A percentile compares a stretch with the other conserved stretches of the same genome.
Evolutionary conservation across 345 rosid genomes (phyloP).

Genomic region (Melaleuca quinquenervia): DNA sequence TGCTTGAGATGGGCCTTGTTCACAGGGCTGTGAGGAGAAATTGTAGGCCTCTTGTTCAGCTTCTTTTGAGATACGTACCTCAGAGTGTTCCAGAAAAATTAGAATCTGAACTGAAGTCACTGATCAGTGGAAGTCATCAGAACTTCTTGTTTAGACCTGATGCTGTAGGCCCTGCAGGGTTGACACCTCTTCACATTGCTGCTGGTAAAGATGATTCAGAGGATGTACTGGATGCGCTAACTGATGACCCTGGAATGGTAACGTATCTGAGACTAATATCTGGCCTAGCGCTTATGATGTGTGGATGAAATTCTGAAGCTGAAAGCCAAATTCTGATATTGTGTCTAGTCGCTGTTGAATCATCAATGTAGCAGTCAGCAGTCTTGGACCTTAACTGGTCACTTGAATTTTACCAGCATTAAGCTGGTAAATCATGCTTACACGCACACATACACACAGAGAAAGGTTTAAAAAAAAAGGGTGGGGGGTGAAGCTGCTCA

Average conservation of each 20-base stretch:
- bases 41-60: constrained; percentile 62
- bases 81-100: constrained; percentile 10
- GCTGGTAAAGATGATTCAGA: constrained; percentile 99
- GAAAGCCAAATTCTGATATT: neutral
- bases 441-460: too few relatives aligned
- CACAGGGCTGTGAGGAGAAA: constrained; percentile 96
- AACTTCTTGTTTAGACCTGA: constrained; percentile 70
- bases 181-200: constrained; percentile 98
- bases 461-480: neutral
- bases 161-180: constrained; percentile 80
- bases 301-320: neutral
- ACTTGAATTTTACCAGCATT: neutral
- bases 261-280: neutral
- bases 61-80: constrained; percentile 66
- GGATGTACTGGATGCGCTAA: constrained; percentile 74
- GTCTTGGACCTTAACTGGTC: neutral
- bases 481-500: neutral
- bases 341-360: neutral
- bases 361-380: neutral
- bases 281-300: neutral
- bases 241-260: constrained; percentile 87
- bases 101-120: constrained; percentile 9
- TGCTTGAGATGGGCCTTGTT: constrained; percentile 77
- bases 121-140: constrained; percentile 9
- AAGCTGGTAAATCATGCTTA: neutral